Evolutionary conservation across 441 rosid species (phyloP), one percentile per base, ranked within the genome.

Genomic region (Erodium trifolium): DNA sequence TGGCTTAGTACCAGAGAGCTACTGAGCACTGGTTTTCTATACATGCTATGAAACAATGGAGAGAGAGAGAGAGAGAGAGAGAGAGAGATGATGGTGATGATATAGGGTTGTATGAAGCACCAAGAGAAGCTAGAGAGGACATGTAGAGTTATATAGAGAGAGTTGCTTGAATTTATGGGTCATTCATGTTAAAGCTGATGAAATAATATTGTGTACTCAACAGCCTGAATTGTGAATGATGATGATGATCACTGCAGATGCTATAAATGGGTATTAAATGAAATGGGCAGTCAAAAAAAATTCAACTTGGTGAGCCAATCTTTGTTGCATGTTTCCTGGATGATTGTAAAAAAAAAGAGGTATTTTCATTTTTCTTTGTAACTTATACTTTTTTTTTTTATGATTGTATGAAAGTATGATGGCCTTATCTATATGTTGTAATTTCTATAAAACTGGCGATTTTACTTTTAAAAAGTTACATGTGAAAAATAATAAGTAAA

Each of bases 231-330:
- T 23, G 27, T 23, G 27, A 31, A 31, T 31, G 34, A 31, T 31
- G 34, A 2, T 31, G 34, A 31, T 31, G 34, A 31, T 31, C 34
- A 31, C 34, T 31, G 34, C 34, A 31, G 34, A 39, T 81, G 67
- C 88, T 76, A 75, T 75, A 77, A 72, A 63, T 73, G 82, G 81
- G 72, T 70, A 73, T 78, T 84, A 73, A 82, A 82, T 82, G 69
- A 53, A 47, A 47, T 47, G 53, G 53, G 31, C 66, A 49, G 72
- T 78, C n/a, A 47, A 10, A 81, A 74, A 72, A 76, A 73, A 75
- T 75, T 76, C 78, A 80, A 81, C 77, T 75, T 73, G 69, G 80
- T 71, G 69, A 37, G 41, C 41, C 3, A 4, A 7, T 37, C 8
- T 37, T 37, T 37, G 8, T 5, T 2, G 0, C 8, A 1, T 37